A percentile compares a stretch with the other conserved stretches of the same genome.
Evolutionary conservation across 352 stramenopile species (phyloP).

Genomic region (Phytophthora vignae): DNA sequence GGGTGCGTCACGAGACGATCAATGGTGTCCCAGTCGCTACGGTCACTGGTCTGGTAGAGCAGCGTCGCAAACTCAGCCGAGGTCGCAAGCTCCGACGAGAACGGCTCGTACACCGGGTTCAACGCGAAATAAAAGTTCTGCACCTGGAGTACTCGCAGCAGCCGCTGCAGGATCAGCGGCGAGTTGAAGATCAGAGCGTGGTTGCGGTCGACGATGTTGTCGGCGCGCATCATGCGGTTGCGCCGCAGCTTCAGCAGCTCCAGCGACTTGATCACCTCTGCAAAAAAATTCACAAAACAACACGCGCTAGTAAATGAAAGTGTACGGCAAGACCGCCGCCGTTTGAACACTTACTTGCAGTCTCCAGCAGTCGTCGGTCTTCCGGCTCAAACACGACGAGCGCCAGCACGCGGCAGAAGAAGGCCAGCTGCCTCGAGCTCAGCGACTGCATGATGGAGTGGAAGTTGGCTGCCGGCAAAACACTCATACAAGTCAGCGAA

Average conservation of each 20-base stretch:
- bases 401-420: constrained; percentile 96
- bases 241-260: constrained; percentile 91
- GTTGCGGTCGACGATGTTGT: constrained; percentile 94
- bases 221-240: constrained; percentile 75
- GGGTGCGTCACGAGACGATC: constrained; percentile 66
- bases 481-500: too few relatives aligned
- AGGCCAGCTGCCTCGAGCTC: constrained; percentile 92
- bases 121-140: constrained; percentile 90
- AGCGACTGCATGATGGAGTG: constrained; percentile 90
- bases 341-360: constrained; percentile 62
- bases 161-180: constrained; percentile 70
- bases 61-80: constrained; percentile 86
- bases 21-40: constrained; percentile 80
- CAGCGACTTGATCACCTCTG: constrained; percentile 94
- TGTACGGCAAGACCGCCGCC: too few relatives aligned
- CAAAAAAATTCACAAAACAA: constrained; percentile 8
- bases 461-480: constrained; percentile 78
- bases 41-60: constrained; percentile 75
- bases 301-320: not conserved
- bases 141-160: constrained; percentile 79
- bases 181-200: constrained; percentile 93
- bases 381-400: constrained; percentile 96
- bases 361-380: constrained; percentile 93
- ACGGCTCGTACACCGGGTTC: constrained; percentile 84
- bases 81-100: constrained; percentile 81